Evolutionary conservation across 129 eudicot species (phyloP).

Genomic region (Flaveria bidentis): DNA sequence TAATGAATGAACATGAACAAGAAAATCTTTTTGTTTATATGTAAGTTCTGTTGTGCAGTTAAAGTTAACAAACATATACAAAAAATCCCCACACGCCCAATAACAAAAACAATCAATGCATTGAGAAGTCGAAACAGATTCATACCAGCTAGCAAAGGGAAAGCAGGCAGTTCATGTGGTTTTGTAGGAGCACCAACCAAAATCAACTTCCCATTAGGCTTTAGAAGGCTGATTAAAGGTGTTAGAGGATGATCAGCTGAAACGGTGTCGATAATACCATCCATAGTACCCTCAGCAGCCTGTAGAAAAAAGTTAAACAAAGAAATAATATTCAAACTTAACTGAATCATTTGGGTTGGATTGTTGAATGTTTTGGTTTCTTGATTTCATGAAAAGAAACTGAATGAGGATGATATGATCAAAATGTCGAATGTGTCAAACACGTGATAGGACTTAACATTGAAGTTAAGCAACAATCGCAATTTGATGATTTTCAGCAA

Average conservation of each 20-base stretch:
- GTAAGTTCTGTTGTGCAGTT: too few species aligned
- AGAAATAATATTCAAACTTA: neutral
- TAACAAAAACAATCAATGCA: neutral
- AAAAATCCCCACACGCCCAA: too few species aligned
- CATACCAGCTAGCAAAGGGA: conserved; percentile 42
- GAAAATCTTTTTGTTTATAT: too few species aligned
- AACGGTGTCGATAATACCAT: conserved; percentile 46
- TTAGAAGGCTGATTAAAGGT: conserved; percentile 37
- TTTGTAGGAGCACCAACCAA: conserved; percentile 41
- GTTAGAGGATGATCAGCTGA: conserved; percentile 39
- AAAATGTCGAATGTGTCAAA: neutral
- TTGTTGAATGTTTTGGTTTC: neutral
- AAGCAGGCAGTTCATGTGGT: conserved; percentile 42
- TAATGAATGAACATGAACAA: too few species aligned
- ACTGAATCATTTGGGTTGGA: conserved; percentile 2
- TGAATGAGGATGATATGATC: neutral
- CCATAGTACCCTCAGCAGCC: conserved; percentile 39
- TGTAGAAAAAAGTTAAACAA: conserved; percentile 17
- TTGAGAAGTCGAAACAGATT: neutral
- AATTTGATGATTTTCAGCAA: too few species aligned
- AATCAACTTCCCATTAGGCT: conserved; percentile 39
- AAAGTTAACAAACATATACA: too few species aligned
- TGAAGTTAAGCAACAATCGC: neutral
- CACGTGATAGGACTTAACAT: neutral
- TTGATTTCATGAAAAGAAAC: neutral